Evolutionary conservation across 129 eudicot species (phyloP).

Genomic region (Kitagawia praeruptora): DNA sequence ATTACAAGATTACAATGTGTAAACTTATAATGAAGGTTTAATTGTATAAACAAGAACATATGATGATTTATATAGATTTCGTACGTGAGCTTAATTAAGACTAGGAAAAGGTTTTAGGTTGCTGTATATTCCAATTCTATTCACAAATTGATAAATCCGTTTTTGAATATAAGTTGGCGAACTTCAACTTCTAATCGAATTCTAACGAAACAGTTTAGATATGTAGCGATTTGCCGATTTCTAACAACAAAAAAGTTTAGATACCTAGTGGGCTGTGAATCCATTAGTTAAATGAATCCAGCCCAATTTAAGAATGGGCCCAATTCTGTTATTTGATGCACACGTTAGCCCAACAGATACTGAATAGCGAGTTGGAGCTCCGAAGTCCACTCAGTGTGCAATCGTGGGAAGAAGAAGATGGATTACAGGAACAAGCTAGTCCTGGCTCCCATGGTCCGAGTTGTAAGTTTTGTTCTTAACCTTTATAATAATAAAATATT

Average conservation of each 20-base stretch:
- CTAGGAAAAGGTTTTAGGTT: neutral
- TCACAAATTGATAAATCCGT: no score
- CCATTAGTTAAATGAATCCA: neutral
- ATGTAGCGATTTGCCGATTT: no score
- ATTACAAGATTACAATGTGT: no score
- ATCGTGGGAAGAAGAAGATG: slow-evolving; percentile 26
- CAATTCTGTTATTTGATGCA: neutral
- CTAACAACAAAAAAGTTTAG: no score
- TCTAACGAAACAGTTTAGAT: no score
- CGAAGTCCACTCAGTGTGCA: slow-evolving; percentile 6
- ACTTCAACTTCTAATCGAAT: no score
- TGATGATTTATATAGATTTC: no score
- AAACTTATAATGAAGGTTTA: neutral
- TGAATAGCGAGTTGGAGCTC: neutral
- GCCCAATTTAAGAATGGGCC: neutral
- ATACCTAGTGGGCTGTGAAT: neutral
- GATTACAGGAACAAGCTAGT: slow-evolving; percentile 74
- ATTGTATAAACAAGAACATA: no score
- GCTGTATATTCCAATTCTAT: no score
- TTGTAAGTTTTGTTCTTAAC: slow-evolving; percentile 41
- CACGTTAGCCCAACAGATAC: neutral
- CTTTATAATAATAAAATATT: neutral
- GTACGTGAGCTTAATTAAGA: no score
- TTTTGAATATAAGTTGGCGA: no score
- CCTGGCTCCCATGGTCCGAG: slow-evolving; percentile 97